Evolutionary conservation across 768 basidiomycete species (phyloP), one percentile per base, ranked within the genome.

Genomic region (Lentinula sp.): DNA sequence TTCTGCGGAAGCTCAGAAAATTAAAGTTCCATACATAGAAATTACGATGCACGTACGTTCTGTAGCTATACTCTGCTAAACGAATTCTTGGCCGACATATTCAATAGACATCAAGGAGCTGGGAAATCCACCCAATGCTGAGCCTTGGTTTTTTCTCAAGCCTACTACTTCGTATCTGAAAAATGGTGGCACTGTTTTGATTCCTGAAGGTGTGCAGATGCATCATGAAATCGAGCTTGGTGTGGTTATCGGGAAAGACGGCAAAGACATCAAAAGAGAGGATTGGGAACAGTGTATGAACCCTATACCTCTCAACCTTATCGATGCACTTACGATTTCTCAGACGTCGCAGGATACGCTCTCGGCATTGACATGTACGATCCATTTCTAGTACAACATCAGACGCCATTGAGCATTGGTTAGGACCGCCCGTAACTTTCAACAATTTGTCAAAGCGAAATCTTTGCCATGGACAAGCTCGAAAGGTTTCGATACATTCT

Each of bases 341-440:
- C n/a, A 53, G 52, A 53, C n/a, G 52, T 53, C 16, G 52, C 52
- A 11, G 52, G 52, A 53, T 53, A 53, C 35, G 52, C 52, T 37
- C 52, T 53, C 35, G 52, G 52, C 5, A 53, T 53, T 21, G 52
- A 53, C 18, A 31, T 53, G 52, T 53, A 35, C n/a, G 52, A 35
- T 34, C 5, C 28, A 28, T 28, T 28, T 32, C 28, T 9, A 51
- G 8, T 6, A n/a, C 11, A 34, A 21, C n/a, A 3, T 37, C 28
- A n/a, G 52, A 6, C 35, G 28, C 28, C 52, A 53, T 32, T 21
- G 50, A 28, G 4, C 28, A 28, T 32, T 23, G 3, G 39, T 53
- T 15, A 53, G 52, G n/a, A 53, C 52, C 32, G 52, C 52, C 31
- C 52, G 52, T 11, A 53, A 53, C 32, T 53, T 53, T 35, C 52